Evolutionary conservation across 23 red algal species (phyloP).

Genomic region (Pyropia haitanensis): DNA sequence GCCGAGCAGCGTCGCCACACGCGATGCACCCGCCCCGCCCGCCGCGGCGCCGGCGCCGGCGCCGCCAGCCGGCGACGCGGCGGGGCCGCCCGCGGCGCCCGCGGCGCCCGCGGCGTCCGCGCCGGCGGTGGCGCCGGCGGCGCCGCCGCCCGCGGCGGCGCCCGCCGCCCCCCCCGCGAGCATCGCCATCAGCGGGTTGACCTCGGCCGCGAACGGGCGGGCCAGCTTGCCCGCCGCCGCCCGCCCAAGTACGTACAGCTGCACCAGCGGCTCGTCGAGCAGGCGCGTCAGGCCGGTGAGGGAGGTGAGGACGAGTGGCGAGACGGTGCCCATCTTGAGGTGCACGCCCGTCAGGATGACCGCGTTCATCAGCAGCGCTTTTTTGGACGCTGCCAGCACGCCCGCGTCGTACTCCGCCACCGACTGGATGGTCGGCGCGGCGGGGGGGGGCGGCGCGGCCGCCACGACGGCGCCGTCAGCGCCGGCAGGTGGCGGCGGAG

Average conservation of each 20-base stretch:
- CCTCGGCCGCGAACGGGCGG: constrained; percentile 33
- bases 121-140: neutral
- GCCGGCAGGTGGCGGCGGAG: neutral
- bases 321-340: constrained; percentile 71
- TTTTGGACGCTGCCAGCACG: constrained; percentile 32
- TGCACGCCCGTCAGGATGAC: constrained; percentile 64
- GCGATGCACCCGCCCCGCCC: too few relatives aligned
- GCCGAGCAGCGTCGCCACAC: too few relatives aligned
- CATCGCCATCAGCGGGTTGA: constrained; percentile 22
- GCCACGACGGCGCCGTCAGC: too few relatives aligned
- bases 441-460: too few relatives aligned
- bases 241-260: constrained; percentile 37
- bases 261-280: constrained; percentile 69
- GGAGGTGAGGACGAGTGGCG: constrained; percentile 56
- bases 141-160: neutral
- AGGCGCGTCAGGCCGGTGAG: constrained; percentile 45
- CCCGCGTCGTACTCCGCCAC: constrained; percentile 66
- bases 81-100: too few relatives aligned
- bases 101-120: too few relatives aligned
- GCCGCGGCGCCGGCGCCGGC: too few relatives aligned
- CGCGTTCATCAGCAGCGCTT: constrained; percentile 43
- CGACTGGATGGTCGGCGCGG: neutral
- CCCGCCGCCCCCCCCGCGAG: constrained; percentile 27
- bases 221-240: constrained; percentile 31
- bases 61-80: too few relatives aligned